Conservation (phyloP, 2,329 filamentous ascomycete genomes). For the Zarea fungicola region DNA sequence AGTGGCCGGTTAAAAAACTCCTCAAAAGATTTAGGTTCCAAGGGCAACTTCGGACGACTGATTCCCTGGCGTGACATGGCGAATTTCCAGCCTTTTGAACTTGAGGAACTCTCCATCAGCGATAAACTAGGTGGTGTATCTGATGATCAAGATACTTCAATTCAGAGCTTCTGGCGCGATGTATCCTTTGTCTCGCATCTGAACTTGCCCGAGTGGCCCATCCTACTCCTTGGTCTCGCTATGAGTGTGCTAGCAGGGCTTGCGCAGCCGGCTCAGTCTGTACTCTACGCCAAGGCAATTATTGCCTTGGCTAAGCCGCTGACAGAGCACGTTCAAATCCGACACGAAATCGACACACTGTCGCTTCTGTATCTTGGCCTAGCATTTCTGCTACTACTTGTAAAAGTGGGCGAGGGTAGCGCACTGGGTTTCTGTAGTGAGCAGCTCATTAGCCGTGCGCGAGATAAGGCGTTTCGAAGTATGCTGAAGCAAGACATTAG, state of each 20-base stretch:
- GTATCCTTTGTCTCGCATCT: background rate
- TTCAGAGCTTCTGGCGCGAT: background rate
- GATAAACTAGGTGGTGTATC: background rate
- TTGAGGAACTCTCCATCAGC: background rate
- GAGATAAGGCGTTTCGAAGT: conserved; percentile 2
- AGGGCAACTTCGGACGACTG: background rate
- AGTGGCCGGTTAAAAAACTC: no score
- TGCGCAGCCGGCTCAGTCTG: background rate
- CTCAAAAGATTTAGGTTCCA: no score
- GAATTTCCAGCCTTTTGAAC: background rate
- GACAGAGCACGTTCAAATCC: background rate
- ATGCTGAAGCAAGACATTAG: conserved; percentile 35
- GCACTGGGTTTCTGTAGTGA: conserved; percentile 14
- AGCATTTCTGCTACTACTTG: background rate
- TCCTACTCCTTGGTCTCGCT: background rate
- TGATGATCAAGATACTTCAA: background rate
- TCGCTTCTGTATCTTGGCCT: background rate
- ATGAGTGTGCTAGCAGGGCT: background rate
- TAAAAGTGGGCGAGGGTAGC: background rate
- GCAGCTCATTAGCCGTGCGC: conserved; percentile 10
- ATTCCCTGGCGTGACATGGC: background rate
- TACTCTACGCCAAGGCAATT: background rate
- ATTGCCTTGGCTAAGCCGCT: background rate
- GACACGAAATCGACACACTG: background rate
- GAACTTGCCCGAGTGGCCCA: background rate